These are phyloP conservation scores for Mortierella sp. DNA, from an alignment of 371 early-diverging fungal genomes.

Conservation along the genomic window DNA sequence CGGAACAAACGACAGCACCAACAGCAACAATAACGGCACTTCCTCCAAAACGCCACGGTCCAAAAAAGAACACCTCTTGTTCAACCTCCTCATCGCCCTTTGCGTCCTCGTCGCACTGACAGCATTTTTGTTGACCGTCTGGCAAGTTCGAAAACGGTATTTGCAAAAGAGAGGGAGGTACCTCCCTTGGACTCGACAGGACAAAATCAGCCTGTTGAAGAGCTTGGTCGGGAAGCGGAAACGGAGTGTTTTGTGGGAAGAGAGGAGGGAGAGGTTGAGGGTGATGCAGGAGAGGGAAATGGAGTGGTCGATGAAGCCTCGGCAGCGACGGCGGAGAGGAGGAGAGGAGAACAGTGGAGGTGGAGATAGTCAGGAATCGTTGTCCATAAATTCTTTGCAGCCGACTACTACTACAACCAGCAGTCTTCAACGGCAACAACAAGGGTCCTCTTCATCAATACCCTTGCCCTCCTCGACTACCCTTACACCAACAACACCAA, in stretches of 20 bases:
- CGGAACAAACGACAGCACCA: not conserved
- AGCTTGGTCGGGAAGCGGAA: not conserved
- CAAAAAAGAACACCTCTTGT: constrained; percentile 15
- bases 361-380: not conserved
- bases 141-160: constrained; percentile 18
- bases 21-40: not conserved
- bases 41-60: not conserved
- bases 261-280: not conserved
- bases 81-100: constrained; percentile 24
- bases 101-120: constrained; percentile 22
- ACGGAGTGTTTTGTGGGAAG: not conserved
- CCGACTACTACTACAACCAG: not conserved
- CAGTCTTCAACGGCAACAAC: not conserved
- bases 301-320: not conserved
- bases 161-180: not conserved
- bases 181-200: not conserved
- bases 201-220: not conserved
- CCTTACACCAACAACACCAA: not conserved
- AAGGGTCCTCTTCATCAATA: not conserved
- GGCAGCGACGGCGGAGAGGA: too few species aligned
- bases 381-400: not conserved
- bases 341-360: too few species aligned
- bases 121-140: not conserved
- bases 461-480: not conserved
- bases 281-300: not conserved